phyloP scores from a whole-genome alignment of 192 early-diverging fungal genomes.

The Cetraspora pellucida region DNA sequence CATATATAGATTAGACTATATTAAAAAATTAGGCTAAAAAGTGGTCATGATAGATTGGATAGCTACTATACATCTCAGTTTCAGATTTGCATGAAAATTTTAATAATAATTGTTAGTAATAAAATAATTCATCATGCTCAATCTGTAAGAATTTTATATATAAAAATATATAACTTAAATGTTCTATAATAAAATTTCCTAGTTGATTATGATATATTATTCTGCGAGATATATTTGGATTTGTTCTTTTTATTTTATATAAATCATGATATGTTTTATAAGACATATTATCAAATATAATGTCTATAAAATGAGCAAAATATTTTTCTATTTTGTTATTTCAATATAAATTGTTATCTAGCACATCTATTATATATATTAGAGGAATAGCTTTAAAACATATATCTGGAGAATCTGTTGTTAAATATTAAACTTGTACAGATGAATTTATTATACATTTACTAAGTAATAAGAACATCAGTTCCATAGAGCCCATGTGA shows the following conservation, averaged over 20 bases:
- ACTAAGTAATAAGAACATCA: slow-evolving; percentile 10
- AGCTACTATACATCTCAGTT: background rate
- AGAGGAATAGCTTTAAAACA: background rate
- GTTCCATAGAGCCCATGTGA: background rate
- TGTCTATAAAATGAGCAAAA: background rate
- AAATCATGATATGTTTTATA: slow-evolving; percentile 9
- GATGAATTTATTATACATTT: background rate
- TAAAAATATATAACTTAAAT: background rate
- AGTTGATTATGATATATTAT: background rate
- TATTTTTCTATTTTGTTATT: slow-evolving; percentile 21
- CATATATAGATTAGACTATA: background rate
- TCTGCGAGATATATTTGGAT: background rate
- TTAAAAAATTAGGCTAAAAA: background rate
- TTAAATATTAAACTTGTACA: background rate
- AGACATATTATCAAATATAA: slow-evolving; percentile 8
- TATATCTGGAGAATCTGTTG: background rate
- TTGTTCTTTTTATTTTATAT: slow-evolving; percentile 2
- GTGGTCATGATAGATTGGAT: background rate
- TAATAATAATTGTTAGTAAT: background rate
- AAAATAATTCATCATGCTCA: background rate
- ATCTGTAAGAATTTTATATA: background rate
- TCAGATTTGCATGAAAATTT: background rate
- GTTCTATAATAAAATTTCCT: slow-evolving; percentile 11
- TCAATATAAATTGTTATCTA: background rate
- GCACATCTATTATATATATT: background rate